These are phyloP conservation scores for Cutaneotrichosporon sp. DNA, from an alignment of 1,284 basidiomycete genomes.

Conservation along the genomic window DNA sequence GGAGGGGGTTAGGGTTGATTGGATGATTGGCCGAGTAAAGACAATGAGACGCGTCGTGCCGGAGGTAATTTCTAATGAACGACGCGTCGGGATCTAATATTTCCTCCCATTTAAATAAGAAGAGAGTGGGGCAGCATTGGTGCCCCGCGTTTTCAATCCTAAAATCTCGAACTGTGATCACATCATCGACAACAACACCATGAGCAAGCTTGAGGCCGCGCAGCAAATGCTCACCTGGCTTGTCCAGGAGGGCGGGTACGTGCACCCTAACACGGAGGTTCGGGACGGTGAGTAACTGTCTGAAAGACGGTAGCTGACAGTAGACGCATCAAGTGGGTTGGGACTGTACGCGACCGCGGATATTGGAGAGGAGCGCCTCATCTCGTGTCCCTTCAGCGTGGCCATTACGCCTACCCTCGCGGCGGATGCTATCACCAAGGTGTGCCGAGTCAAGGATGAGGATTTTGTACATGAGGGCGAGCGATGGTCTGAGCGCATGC, in stretches of 20 bases:
- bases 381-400: conserved; percentile 71
- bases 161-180: not conserved
- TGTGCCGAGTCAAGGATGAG: conserved; percentile 27
- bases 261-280: conserved; percentile 23
- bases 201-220: conserved; percentile 17
- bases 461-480: conserved; percentile 36
- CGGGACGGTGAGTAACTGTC: conserved; percentile 49
- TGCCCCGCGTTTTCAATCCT: not conserved
- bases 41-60: conserved; percentile 5
- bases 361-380: conserved; percentile 62
- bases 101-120: not conserved
- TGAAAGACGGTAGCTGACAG: not conserved
- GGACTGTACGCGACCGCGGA: conserved; percentile 59
- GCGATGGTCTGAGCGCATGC: conserved; percentile 67
- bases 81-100: not conserved
- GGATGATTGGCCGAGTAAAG: not conserved
- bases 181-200: not conserved
- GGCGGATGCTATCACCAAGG: conserved; percentile 55
- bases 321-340: conserved; percentile 58
- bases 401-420: conserved; percentile 65
- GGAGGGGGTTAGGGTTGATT: not conserved
- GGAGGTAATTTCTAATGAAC: not conserved
- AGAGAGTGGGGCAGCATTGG: not conserved
- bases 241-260: conserved; percentile 8
- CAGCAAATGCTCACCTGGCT: conserved; percentile 18